Conservation (phyloP, 371 early-diverging fungal genomes). For the Smittium mucronatum region DNA sequence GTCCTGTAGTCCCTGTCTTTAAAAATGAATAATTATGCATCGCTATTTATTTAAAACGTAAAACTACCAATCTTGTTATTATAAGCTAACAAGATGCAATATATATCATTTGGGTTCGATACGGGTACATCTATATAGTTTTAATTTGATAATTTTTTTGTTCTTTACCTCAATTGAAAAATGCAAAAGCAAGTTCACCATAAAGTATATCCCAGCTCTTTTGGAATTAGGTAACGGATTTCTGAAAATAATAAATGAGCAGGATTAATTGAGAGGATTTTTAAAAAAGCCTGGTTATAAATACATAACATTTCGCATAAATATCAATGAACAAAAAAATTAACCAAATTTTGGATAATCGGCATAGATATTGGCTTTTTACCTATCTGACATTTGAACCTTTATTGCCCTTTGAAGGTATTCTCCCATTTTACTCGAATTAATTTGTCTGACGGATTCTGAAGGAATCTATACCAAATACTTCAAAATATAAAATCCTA, state of each 20-base stretch:
- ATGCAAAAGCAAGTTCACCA: not conserved
- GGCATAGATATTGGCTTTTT: no score
- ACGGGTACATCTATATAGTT: no score
- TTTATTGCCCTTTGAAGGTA: not conserved
- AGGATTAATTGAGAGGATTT: constrained; percentile 29
- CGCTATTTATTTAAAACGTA: no score
- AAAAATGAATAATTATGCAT: no score
- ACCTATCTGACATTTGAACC: constrained; percentile 7
- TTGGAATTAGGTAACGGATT: constrained; percentile 5
- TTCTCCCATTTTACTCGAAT: constrained; percentile 1
- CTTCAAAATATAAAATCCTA: not conserved
- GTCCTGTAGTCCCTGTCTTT: not conserved
- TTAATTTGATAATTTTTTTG: no score
- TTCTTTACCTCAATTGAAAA: constrained; percentile 9
- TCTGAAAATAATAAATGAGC: constrained; percentile 12
- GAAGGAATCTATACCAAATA: not conserved
- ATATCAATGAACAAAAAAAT: no score
- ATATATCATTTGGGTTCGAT: no score
- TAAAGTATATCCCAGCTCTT: not conserved
- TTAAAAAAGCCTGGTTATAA: not conserved
- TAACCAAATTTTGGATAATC: no score
- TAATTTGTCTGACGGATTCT: not conserved
- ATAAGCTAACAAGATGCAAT: no score
- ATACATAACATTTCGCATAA: no score
- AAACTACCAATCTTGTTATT: no score